These are phyloP conservation scores for Phlyctochytrium arcticum DNA, from an alignment of 192 early-diverging fungal species.

Conservation along the genomic window DNA sequence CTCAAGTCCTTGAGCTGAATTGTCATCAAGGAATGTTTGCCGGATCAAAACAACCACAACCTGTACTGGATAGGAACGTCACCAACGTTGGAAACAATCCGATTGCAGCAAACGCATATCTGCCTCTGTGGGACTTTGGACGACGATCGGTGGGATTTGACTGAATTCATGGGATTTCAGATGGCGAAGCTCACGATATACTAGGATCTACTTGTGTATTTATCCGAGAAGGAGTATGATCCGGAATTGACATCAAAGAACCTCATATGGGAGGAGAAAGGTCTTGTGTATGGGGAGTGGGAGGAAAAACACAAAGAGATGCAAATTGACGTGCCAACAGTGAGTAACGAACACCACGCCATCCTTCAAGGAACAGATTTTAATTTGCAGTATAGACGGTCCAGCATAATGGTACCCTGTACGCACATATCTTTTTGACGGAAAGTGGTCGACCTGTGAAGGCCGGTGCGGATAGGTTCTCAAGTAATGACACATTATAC, in stretches of 20 bases:
- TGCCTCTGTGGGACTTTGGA: not conserved
- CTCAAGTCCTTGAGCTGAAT: too few species aligned
- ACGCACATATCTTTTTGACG: slow-evolving; percentile 45
- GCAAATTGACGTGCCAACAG: slow-evolving; percentile 19
- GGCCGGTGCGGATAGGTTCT: not conserved
- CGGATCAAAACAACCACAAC: not conserved
- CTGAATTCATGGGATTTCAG: not conserved
- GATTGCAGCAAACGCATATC: not conserved
- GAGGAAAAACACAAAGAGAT: slow-evolving; percentile 27
- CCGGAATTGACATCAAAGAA: not conserved
- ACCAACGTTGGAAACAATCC: not conserved
- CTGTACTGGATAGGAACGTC: too few species aligned
- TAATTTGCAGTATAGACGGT: slow-evolving; percentile 18
- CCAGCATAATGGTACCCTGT: slow-evolving; percentile 46
- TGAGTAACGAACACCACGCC: not conserved
- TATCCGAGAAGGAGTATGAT: not conserved
- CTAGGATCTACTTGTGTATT: not conserved
- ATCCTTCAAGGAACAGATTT: not conserved
- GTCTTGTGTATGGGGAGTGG: slow-evolving; percentile 35
- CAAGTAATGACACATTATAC: slow-evolving; percentile 29
- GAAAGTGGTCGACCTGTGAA: slow-evolving; percentile 15
- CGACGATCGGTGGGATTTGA: not conserved
- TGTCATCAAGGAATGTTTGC: not conserved
- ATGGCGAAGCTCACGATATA: not conserved
- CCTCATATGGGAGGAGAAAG: slow-evolving; percentile 34